These are phyloP conservation scores for Eruca vesicaria DNA, from an alignment of 441 rosid genomes.

Conservation along the genomic window DNA sequence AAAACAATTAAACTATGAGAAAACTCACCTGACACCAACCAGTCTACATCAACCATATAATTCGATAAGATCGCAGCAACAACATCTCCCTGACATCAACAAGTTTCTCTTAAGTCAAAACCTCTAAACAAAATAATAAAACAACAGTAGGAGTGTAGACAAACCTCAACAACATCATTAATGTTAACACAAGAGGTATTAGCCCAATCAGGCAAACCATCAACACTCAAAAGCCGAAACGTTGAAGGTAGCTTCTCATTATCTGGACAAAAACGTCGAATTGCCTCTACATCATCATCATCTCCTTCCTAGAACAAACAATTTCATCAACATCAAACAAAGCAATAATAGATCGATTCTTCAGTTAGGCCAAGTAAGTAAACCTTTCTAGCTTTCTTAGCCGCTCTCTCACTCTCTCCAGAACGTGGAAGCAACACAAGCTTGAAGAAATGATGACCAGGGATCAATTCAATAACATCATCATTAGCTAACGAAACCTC, in stretches of 20 bases:
- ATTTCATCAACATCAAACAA: conserved; percentile 4
- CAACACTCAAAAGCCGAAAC: conserved; percentile 69
- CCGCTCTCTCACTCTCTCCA: conserved; percentile 22
- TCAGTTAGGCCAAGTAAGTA: neutral
- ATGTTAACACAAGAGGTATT: conserved; percentile 85
- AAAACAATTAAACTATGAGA: too few species aligned
- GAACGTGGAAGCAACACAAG: conserved; percentile 35
- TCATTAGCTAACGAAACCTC: conserved; percentile 44
- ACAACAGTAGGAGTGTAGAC: neutral
- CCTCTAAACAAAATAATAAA: neutral
- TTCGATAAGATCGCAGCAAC: conserved; percentile 72
- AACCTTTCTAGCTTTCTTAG: conserved; percentile 50
- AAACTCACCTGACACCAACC: conserved; percentile 73
- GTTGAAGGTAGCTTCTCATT: conserved; percentile 49
- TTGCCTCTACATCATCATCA: conserved; percentile 39
- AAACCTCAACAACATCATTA: conserved; percentile 82
- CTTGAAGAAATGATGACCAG: conserved; percentile 75
- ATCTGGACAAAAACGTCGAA: conserved; percentile 47
- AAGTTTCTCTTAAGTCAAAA: neutral
- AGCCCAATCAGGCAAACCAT: conserved; percentile 85
- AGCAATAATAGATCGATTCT: neutral
- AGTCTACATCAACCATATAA: conserved; percentile 91
- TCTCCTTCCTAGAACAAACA: conserved; percentile 35
- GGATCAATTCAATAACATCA: conserved; percentile 81
- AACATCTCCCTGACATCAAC: conserved; percentile 61